Base-by-base conservation (phyloP, 495 filamentous ascomycete genomes). In the Jackrogersella minutella region DNA sequence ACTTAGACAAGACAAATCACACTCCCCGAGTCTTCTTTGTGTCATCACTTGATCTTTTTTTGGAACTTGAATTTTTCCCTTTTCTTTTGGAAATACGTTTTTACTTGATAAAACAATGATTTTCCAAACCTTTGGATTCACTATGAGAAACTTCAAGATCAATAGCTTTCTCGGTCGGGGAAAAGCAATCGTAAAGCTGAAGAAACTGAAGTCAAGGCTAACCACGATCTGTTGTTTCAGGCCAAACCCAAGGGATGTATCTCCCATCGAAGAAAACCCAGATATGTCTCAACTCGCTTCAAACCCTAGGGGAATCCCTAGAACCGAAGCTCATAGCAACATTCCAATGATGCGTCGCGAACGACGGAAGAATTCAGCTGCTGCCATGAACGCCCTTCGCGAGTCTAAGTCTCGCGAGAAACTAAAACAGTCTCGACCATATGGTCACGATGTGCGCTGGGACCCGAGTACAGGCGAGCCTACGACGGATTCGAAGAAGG, bases 311-410 rank as follows among this genome's bases (percentile, higher is more conserved):
- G 62, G 28, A 60, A 73, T 50, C 36, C 50, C 64, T 28, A 64
- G 55, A 44, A 53, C 26, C 13, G 64, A 74, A 37, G 17, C 67
- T 31, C 69, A 70, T 1, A 79, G 73, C 49, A 85, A 75, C 60
- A 84, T 86, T 58, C 82, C 82, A 13, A 74, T 74, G 61, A 79
- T 84, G 73, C 80, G 82, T 31, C 79, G 82, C 46, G 82, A 81
- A 33, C 77, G 77, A 30, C 75, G 78, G 17, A 77, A 78, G 50
- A 75, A 78, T 43, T 77, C 78, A 8, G 79, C 79, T 13, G 78
- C 74, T 0, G 76, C 73, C 11, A 13, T 58, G 19, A 71, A 63
- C 26, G 52, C 62, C 11, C 58, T 77, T 2, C 77, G 78, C 34
- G 75, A 76, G 31, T 43, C 74, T 2, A 69, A 73, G 28, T 71